Percentiles rank a stretch among this genome's conserved stretches.
Conservation (phyloP, 352 stramenopile species). For the Lagenidium sp. region DNA sequence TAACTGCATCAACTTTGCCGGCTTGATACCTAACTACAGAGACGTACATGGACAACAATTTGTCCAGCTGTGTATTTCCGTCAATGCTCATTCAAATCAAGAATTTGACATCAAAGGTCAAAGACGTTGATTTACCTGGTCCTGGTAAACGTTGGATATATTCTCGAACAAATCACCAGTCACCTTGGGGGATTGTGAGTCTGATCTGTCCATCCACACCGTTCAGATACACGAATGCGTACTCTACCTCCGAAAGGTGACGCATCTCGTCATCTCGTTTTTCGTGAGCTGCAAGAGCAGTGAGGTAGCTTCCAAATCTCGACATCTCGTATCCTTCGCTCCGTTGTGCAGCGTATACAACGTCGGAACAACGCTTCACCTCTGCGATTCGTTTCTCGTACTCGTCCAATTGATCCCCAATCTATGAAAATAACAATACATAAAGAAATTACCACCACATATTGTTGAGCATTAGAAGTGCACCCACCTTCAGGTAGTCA, state of each 20-base stretch:
- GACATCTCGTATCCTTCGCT: constrained; percentile 84
- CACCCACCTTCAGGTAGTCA: constrained; percentile 61
- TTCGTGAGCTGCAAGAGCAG: constrained; percentile 62
- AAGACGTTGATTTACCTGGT: constrained; percentile 39
- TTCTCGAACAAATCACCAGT: constrained; percentile 79
- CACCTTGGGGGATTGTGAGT: too few relatives aligned
- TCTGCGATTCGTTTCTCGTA: constrained; percentile 80
- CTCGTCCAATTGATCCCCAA: constrained; percentile 80
- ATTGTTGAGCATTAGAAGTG: not conserved
- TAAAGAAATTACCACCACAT: not conserved
- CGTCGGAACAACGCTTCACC: constrained; percentile 72
- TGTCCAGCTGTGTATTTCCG: constrained; percentile 81
- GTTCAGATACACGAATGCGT: too few relatives aligned
- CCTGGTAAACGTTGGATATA: constrained; percentile 81
- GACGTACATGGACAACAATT: constrained; percentile 79
- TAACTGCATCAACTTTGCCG: constrained; percentile 80
- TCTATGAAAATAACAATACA: constrained; percentile 21
- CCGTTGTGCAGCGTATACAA: constrained; percentile 72
- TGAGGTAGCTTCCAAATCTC: constrained; percentile 78
- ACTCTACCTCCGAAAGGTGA: constrained; percentile 57
- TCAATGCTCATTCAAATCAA: too few relatives aligned
- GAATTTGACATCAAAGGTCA: too few relatives aligned
- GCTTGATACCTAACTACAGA: constrained; percentile 80
- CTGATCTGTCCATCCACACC: too few relatives aligned
- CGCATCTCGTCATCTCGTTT: constrained; percentile 73